Percentiles rank a stretch among this genome's conserved stretches.
Conservation (phyloP, 2,329 filamentous ascomycete species). For the Madurella mycetomatis region DNA sequence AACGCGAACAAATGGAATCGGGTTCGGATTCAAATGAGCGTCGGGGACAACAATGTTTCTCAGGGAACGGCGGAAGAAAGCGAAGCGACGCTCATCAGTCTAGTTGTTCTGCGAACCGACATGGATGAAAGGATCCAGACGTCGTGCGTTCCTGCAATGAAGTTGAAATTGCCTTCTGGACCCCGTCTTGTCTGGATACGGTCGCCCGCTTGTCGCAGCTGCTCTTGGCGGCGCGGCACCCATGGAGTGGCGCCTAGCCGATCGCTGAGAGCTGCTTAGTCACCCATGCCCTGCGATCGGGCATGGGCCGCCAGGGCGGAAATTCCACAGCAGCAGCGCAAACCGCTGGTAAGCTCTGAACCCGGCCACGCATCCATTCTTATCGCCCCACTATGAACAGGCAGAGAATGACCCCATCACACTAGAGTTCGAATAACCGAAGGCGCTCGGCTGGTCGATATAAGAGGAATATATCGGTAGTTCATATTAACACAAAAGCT, state of each 20-base stretch:
- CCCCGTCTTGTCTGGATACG: neutral
- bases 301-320: too few species aligned
- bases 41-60: neutral
- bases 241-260: neutral
- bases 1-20: neutral
- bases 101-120: slow-evolving; percentile 4
- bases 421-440: too few species aligned
- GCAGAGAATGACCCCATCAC: too few species aligned
- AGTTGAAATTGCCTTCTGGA: slow-evolving; percentile 10
- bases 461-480: too few species aligned
- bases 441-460: too few species aligned
- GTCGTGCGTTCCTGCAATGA: neutral
- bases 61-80: slow-evolving; percentile 10
- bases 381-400: too few species aligned
- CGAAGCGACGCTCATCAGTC: slow-evolving; percentile 7
- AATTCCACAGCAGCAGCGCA: too few species aligned
- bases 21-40: neutral
- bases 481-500: too few species aligned
- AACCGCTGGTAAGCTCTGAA: too few species aligned
- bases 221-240: slow-evolving; percentile 7
- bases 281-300: too few species aligned
- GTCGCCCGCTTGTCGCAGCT: slow-evolving; percentile 7
- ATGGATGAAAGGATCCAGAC: slow-evolving; percentile 3
- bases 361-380: too few species aligned
- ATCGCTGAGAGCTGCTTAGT: neutral